Conservation (phyloP, 2,329 filamentous ascomycete genomes). For the Pezicula radicicola region DNA sequence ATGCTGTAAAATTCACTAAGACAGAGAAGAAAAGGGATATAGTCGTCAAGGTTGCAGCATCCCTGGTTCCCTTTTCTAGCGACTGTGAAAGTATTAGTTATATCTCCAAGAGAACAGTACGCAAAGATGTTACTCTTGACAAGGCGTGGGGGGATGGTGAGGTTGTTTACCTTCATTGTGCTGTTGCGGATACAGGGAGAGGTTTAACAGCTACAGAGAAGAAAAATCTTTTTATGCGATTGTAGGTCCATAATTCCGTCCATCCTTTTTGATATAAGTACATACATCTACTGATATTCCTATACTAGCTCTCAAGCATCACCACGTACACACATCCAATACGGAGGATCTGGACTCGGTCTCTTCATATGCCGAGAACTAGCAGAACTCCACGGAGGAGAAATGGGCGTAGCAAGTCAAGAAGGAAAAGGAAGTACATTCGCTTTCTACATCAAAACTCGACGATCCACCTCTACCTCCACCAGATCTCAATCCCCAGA, state of each 20-base stretch:
- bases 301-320: background rate
- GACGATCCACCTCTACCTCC: constrained; percentile 3
- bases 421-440: constrained; percentile 58
- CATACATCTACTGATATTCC: constrained; percentile 32
- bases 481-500: too few relatives aligned
- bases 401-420: constrained; percentile 59
- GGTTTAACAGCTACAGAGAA: constrained; percentile 61
- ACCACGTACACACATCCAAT: constrained; percentile 38
- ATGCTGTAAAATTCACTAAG: constrained; percentile 62
- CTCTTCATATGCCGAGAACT: constrained; percentile 63
- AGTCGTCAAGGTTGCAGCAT: constrained; percentile 40
- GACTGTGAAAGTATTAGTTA: background rate
- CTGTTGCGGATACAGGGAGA: constrained; percentile 63
- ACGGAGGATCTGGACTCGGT: constrained; percentile 61
- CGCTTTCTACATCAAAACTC: constrained; percentile 58
- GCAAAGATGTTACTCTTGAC: background rate
- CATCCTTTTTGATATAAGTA: constrained; percentile 45
- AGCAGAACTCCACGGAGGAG: constrained; percentile 61
- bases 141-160: background rate
- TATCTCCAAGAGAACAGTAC: background rate
- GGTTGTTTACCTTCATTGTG: constrained; percentile 39
- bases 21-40: constrained; percentile 55
- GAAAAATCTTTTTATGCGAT: constrained; percentile 38
- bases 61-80: constrained; percentile 13
- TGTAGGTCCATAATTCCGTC: constrained; percentile 60